A percentile compares a stretch with the other conserved stretches of the same genome.
Conservation (phyloP, 1,284 basidiomycete species). For the Psilocybe mexicana region DNA sequence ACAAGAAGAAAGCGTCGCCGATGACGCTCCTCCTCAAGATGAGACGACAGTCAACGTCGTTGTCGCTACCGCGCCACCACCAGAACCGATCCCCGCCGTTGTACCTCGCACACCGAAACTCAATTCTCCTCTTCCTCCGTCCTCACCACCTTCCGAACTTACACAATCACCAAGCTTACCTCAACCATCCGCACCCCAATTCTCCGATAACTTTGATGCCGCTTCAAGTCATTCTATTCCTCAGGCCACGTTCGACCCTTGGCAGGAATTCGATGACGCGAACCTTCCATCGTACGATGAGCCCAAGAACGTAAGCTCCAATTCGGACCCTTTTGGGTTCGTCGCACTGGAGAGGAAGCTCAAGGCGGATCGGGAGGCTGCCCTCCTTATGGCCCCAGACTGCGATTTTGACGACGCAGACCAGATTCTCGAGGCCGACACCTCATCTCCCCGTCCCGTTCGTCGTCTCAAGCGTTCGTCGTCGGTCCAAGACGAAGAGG, state of each 20-base stretch:
- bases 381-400: conserved; percentile 7
- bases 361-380: conserved; percentile 32
- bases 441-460: conserved; percentile 27
- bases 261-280: conserved; percentile 23
- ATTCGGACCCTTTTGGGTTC: conserved; percentile 46
- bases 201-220: conserved; percentile 1
- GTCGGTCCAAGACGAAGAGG: conserved; percentile 5
- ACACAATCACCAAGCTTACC: conserved; percentile 11
- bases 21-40: not conserved
- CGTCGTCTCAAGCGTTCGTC: conserved; percentile 18
- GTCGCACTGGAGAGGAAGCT: conserved; percentile 43
- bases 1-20: conserved; percentile 7
- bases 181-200: not conserved
- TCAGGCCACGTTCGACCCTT: conserved; percentile 15
- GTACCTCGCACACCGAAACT: conserved; percentile 10
- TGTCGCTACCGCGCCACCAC: conserved; percentile 6
- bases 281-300: conserved; percentile 10
- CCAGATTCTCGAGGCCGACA: conserved; percentile 26
- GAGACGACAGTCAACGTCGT: conserved; percentile 5
- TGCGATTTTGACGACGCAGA: conserved; percentile 15
- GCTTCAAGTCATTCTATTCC: conserved; percentile 9
- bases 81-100: not conserved
- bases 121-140: conserved; percentile 28
- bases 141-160: conserved; percentile 25
- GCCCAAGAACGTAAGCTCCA: conserved; percentile 16